Conservation (phyloP, 164 flowering plant genomes). For the Nelumbo lutea region DNA sequence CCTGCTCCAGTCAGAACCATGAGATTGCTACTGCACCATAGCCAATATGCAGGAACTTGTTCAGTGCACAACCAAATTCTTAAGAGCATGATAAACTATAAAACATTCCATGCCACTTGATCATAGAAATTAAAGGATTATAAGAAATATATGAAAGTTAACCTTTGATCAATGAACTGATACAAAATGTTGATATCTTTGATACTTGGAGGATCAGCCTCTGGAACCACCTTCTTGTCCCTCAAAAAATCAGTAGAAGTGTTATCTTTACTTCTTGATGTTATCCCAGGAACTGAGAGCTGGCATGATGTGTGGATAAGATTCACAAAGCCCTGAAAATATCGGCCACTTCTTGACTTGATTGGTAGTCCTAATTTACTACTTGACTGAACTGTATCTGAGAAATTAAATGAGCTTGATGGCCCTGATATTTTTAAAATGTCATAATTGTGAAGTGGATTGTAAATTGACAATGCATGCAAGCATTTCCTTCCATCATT, state of each 20-base stretch:
- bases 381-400: slow-evolving; percentile 24
- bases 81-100: neutral
- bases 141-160: slow-evolving; percentile 3
- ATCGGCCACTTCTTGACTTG: slow-evolving; percentile 12
- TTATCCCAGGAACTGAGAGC: slow-evolving; percentile 38
- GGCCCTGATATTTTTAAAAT: slow-evolving; percentile 1
- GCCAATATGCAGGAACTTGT: neutral
- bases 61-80: neutral
- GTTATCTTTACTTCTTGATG: slow-evolving; percentile 30
- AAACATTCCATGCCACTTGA: no score
- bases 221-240: slow-evolving; percentile 65
- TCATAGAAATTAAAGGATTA: no score
- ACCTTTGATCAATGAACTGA: slow-evolving; percentile 68
- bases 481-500: neutral
- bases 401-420: neutral
- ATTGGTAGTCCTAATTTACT: slow-evolving; percentile 10
- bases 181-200: slow-evolving; percentile 54
- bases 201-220: slow-evolving; percentile 67
- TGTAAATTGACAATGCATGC: neutral
- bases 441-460: neutral
- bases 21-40: slow-evolving; percentile 60
- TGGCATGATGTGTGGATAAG: slow-evolving; percentile 44
- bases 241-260: slow-evolving; percentile 29
- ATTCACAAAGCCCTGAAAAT: slow-evolving; percentile 27
- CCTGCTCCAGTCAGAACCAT: slow-evolving; percentile 94